A percentile compares a stretch with the other conserved stretches of the same genome.
These are phyloP conservation scores for Alternaria sp. DNA, from an alignment of 2,329 filamentous ascomycete genomes.

Conservation along the genomic window DNA sequence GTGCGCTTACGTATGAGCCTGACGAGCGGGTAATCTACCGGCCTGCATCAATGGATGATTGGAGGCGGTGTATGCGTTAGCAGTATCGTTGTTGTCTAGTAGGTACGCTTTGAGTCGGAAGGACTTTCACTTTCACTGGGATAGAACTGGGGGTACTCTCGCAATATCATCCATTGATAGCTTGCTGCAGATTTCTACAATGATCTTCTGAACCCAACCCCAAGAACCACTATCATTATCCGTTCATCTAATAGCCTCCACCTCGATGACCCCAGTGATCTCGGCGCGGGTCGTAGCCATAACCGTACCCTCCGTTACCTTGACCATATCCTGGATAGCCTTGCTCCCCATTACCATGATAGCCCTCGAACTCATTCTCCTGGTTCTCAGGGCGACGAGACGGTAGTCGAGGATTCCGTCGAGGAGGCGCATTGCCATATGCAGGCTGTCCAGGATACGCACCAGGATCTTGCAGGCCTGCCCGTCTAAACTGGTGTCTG, in stretches of 20 bases:
- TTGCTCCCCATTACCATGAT: background rate
- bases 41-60: background rate
- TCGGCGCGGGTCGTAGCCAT: background rate
- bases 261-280: background rate
- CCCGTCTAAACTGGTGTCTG: background rate
- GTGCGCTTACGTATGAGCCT: background rate
- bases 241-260: background rate
- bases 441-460: background rate
- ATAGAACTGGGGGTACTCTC: background rate
- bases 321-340: background rate
- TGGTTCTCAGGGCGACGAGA: background rate
- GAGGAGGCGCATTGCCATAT: background rate
- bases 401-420: background rate
- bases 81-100: background rate
- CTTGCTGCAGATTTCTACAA: background rate
- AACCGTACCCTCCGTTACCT: background rate
- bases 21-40: background rate
- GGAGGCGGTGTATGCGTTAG: background rate
- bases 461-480: background rate
- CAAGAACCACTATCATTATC: background rate
- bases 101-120: background rate
- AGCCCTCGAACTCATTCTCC: background rate
- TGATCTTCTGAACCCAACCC: background rate
- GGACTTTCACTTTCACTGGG: background rate
- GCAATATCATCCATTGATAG: background rate